A percentile compares a stretch with the other conserved stretches of the same genome.
Conservation (phyloP, 228 moss, liverwort and hornwort species). For the Sphagnum fallax region DNA sequence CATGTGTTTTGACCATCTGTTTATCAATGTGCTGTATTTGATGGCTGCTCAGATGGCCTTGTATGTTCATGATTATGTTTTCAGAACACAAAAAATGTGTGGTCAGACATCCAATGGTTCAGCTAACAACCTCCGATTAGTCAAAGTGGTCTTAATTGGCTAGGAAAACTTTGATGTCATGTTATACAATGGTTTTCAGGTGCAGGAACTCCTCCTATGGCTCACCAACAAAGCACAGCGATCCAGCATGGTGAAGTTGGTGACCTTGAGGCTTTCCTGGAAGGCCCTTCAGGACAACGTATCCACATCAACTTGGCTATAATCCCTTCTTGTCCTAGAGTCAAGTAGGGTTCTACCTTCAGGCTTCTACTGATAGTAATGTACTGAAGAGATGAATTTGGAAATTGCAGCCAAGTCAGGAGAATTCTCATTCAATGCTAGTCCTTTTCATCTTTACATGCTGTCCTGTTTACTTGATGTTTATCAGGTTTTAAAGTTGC, state of each 20-base stretch:
- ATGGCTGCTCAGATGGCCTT: no score
- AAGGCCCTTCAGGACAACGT: slow-evolving; percentile 8
- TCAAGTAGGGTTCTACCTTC: not conserved
- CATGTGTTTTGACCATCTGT: no score
- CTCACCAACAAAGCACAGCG: not conserved
- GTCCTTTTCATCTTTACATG: not conserved
- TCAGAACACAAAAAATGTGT: no score
- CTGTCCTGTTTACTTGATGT: not conserved
- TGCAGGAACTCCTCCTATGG: not conserved
- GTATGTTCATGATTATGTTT: no score
- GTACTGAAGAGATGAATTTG: not conserved
- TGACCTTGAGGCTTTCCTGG: slow-evolving; percentile 8
- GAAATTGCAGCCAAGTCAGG: not conserved
- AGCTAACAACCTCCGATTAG: no score
- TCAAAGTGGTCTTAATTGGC: no score
- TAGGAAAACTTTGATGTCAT: no score
- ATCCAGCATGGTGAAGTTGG: slow-evolving; percentile 4
- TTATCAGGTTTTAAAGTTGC: no score
- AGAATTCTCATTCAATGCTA: not conserved
- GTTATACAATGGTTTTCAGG: not conserved
- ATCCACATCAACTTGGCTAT: not conserved
- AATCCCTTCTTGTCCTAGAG: not conserved
- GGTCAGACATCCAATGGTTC: no score
- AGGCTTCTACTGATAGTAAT: not conserved
- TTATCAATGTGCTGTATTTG: no score